phyloP scores from a whole-genome alignment of 306 rosid species.

The Quercus engelmannii region DNA sequence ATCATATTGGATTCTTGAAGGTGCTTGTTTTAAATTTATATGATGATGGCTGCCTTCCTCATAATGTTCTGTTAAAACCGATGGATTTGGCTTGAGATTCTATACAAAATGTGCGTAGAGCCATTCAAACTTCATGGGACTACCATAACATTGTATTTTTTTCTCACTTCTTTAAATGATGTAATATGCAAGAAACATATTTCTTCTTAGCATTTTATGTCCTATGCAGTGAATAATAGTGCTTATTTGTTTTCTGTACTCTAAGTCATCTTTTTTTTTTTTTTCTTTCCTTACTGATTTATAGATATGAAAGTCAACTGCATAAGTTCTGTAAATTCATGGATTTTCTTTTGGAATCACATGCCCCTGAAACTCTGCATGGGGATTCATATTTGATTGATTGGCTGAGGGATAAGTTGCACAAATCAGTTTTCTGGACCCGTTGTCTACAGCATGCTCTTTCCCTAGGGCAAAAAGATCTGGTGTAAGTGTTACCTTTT shows the following conservation, averaged over 20 bases:
- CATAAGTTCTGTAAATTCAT: slow-evolving; percentile 75
- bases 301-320: slow-evolving; percentile 78
- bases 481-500: slow-evolving; percentile 62
- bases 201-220: not conserved
- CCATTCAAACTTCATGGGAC: not conserved
- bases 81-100: not conserved
- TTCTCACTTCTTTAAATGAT: not conserved
- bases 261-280: not conserved
- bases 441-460: slow-evolving; percentile 51
- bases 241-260: not conserved
- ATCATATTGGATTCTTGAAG: too few species aligned
- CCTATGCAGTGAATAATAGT: not conserved
- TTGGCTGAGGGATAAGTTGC: slow-evolving; percentile 65
- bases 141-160: too few species aligned
- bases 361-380: slow-evolving; percentile 73
- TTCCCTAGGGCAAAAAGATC: slow-evolving; percentile 76
- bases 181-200: not conserved
- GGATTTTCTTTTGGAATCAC: slow-evolving; percentile 77
- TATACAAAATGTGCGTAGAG: not conserved
- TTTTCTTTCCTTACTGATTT: not conserved
- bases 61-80: too few species aligned
- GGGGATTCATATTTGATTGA: slow-evolving; percentile 48
- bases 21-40: too few species aligned
- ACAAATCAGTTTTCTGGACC: slow-evolving; percentile 82
- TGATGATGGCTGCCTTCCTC: too few species aligned